Evolutionary conservation across 106 monocot genomes (phyloP).

Genomic region (Apostasia shenzhenica): DNA sequence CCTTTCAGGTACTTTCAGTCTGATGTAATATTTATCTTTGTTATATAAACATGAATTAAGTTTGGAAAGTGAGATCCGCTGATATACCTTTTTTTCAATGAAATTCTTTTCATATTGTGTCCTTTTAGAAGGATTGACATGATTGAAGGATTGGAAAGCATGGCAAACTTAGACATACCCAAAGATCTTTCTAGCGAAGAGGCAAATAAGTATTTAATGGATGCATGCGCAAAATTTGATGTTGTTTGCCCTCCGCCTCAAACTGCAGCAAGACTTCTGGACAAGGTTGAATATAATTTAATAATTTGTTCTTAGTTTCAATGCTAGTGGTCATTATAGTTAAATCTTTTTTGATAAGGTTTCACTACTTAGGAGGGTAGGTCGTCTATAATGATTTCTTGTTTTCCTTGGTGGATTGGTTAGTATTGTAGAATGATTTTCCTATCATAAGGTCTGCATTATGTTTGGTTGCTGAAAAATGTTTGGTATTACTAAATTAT

Average conservation of each 20-base stretch:
- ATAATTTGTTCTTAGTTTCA: background rate
- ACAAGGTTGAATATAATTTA: slow-evolving; percentile 45
- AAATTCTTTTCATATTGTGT: background rate
- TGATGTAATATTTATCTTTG: background rate
- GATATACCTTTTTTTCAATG: background rate
- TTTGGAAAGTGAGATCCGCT: background rate
- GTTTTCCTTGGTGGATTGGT: too few species aligned
- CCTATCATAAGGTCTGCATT: too few species aligned
- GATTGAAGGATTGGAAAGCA: slow-evolving; percentile 74
- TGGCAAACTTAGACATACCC: slow-evolving; percentile 73
- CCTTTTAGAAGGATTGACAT: slow-evolving; percentile 69
- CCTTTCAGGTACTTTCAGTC: slow-evolving; percentile 61
- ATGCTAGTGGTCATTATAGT: too few species aligned
- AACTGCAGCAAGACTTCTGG: slow-evolving; percentile 69
- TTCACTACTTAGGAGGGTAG: too few species aligned
- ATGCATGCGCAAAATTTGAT: slow-evolving; percentile 82
- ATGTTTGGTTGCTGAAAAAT: too few species aligned
- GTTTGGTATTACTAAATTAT: too few species aligned
- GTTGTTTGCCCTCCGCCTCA: slow-evolving; percentile 90
- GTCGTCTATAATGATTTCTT: too few species aligned
- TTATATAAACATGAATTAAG: background rate
- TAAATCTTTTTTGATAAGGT: too few species aligned
- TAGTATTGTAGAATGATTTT: too few species aligned
- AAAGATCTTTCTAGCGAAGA: slow-evolving; percentile 82
- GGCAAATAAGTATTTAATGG: slow-evolving; percentile 73